phyloP scores from a whole-genome alignment of 208 protist genomes.

The Balamuthia mandrillaris region DNA sequence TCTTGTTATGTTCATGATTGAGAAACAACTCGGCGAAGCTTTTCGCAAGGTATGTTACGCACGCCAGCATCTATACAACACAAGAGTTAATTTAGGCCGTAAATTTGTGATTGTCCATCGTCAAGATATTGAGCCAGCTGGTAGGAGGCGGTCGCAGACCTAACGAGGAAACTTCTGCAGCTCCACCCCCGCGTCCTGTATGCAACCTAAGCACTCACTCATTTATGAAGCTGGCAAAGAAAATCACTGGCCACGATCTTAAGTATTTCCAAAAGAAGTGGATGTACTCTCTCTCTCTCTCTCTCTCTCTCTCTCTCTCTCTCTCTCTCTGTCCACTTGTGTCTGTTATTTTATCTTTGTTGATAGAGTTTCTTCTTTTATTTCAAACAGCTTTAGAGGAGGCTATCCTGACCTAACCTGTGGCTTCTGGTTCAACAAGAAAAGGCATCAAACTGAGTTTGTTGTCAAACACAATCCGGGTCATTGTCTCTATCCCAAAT shows the following conservation, averaged over 20 bases:
- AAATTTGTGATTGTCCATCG: too few species aligned
- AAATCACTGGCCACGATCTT: conserved; percentile 50
- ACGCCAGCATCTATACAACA: too few species aligned
- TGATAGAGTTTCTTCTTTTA: too few species aligned
- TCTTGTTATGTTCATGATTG: conserved; percentile 53
- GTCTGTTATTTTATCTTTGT: too few species aligned
- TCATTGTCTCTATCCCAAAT: conserved; percentile 33
- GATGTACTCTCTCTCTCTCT: too few species aligned
- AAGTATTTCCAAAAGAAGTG: conserved; percentile 50
- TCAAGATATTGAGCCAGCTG: too few species aligned
- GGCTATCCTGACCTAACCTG: conserved; percentile 41
- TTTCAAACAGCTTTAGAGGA: too few species aligned
- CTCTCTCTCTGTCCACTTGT: too few species aligned
- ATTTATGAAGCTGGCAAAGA: conserved; percentile 51
- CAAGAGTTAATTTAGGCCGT: too few species aligned
- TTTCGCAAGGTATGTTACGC: too few species aligned
- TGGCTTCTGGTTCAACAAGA: conserved; percentile 59
- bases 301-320: too few species aligned
- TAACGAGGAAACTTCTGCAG: conserved; percentile 8
- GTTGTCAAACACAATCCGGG: conserved; percentile 37
- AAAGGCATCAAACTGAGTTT: conserved; percentile 51
- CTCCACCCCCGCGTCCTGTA: background rate
- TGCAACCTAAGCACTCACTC: conserved; percentile 32
- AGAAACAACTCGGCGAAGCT: conserved; percentile 35
- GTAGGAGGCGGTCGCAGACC: too few species aligned